phyloP scores from a whole-genome alignment of 305 asterid genomes.

The Coffea humblotiana region DNA sequence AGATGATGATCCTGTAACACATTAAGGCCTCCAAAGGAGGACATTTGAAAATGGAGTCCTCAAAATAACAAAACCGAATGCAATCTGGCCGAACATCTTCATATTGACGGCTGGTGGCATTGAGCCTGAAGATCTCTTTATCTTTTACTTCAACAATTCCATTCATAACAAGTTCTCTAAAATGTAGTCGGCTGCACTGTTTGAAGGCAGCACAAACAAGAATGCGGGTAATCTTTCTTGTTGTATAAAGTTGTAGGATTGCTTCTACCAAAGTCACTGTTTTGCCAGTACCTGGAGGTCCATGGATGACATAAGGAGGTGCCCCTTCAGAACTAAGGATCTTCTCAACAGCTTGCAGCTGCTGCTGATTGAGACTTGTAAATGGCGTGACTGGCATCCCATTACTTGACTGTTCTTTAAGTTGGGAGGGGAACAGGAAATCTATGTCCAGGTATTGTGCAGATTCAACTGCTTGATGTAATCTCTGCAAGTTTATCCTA shows the following conservation, averaged over 20 bases:
- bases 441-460: constrained; percentile 1
- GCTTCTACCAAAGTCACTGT: constrained; percentile 19
- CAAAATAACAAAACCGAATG: constrained; percentile 10
- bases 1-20: constrained; percentile 17
- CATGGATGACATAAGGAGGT: constrained; percentile 22
- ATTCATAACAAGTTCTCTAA: constrained; percentile 1
- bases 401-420: not conserved
- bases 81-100: constrained; percentile 12
- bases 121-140: constrained; percentile 14
- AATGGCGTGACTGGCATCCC: not conserved
- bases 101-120: constrained; percentile 12
- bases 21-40: constrained; percentile 13
- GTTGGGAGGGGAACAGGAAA: constrained; percentile 12
- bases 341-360: constrained; percentile 11
- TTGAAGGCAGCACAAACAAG: constrained; percentile 28
- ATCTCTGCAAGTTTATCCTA: constrained; percentile 13
- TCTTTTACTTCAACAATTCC: not conserved
- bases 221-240: constrained; percentile 6
- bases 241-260: constrained; percentile 17
- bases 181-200: constrained; percentile 22
- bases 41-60: constrained; percentile 14
- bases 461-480: constrained; percentile 16
- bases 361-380: constrained; percentile 14
- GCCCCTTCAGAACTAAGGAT: constrained; percentile 21
- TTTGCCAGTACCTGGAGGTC: constrained; percentile 27